Evolutionary conservation across 148 eudicot genomes (phyloP).

Genomic region (Polygonum maritimum): DNA sequence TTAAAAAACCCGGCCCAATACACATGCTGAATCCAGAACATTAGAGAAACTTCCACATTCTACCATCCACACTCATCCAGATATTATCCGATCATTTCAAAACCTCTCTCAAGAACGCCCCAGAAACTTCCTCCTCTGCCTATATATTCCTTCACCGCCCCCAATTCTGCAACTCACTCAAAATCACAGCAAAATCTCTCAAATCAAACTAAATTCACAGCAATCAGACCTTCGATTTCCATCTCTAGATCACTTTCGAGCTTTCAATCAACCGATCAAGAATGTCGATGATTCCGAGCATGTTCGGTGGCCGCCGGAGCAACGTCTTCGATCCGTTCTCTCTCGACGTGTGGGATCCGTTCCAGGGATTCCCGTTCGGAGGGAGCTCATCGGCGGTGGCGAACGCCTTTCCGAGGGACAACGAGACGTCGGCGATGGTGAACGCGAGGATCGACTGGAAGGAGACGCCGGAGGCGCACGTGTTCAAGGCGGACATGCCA

Average conservation of each 20-base stretch:
- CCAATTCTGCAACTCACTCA: not conserved
- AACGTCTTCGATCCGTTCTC: slow-evolving; percentile 6
- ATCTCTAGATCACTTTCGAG: not conserved
- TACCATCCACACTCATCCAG: not conserved
- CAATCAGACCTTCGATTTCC: not conserved
- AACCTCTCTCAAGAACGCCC: not conserved
- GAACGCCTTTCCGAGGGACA: not conserved
- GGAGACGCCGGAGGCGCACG: slow-evolving; percentile 19
- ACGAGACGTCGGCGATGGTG: slow-evolving; percentile 4
- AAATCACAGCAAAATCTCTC: not conserved
- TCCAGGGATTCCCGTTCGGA: not conserved
- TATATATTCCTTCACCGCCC: not conserved
- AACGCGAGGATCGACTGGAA: slow-evolving; percentile 14
- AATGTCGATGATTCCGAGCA: slow-evolving; percentile 8
- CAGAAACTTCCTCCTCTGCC: not conserved
- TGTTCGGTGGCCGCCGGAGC: slow-evolving; percentile 5
- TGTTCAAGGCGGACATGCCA: slow-evolving; percentile 11
- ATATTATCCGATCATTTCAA: not conserved
- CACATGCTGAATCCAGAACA: not conserved
- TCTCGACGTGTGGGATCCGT: slow-evolving; percentile 7
- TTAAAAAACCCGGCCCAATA: not conserved
- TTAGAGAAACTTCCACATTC: not conserved
- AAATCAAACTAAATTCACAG: not conserved
- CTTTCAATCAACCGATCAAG: not conserved
- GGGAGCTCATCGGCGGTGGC: not conserved